Conservation (phyloP, 768 basidiomycete genomes). For the Boletus subcaerulescens region DNA sequence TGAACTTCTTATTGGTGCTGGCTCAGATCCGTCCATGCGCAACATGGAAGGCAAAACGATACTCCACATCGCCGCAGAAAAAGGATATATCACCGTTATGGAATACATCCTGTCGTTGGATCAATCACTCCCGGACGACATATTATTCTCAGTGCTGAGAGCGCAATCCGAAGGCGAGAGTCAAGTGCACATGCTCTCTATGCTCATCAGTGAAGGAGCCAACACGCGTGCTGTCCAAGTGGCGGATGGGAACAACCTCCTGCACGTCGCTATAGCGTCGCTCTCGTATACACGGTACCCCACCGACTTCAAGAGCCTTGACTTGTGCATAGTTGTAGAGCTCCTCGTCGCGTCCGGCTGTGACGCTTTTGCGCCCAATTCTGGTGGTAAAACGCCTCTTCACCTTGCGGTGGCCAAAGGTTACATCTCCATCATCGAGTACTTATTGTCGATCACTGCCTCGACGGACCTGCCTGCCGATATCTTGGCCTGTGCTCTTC, state of each 20-base stretch:
- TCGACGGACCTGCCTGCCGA: neutral
- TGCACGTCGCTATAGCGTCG: neutral
- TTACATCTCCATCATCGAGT: neutral
- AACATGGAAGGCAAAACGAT: neutral
- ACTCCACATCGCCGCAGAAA: slow-evolving; percentile 2
- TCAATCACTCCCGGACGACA: neutral
- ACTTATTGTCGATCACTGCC: neutral
- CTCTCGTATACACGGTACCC: too few relatives aligned
- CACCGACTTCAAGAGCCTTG: too few relatives aligned
- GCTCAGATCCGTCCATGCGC: neutral
- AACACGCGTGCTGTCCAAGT: neutral
- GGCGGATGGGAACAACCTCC: neutral
- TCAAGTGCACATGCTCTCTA: neutral
- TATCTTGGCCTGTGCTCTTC: neutral
- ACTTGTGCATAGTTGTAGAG: neutral
- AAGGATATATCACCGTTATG: neutral
- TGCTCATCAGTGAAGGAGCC: neutral
- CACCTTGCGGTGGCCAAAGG: neutral
- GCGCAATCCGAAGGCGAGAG: neutral
- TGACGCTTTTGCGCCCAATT: neutral
- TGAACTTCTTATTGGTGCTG: neutral
- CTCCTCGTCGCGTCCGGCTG: slow-evolving; percentile 2
- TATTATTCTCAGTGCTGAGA: neutral
- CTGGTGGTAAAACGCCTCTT: neutral
- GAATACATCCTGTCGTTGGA: neutral